Conservation (phyloP, 75 land plant genomes). For the Larix kaempferi region DNA sequence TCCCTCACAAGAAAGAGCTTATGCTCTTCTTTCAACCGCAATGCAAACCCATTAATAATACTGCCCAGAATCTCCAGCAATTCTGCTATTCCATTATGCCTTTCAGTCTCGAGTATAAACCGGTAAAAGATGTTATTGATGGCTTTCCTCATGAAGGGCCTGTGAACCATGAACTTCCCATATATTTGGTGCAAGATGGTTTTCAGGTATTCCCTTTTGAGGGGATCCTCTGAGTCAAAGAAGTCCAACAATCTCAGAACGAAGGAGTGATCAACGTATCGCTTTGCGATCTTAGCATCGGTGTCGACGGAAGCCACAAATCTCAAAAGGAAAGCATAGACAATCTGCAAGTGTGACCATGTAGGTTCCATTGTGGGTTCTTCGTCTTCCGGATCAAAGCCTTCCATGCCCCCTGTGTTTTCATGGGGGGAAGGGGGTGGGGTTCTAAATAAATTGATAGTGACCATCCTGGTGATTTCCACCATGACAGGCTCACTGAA, state of each 20-base stretch:
- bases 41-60: slow-evolving; percentile 62
- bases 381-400: slow-evolving; percentile 52
- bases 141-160: slow-evolving; percentile 57
- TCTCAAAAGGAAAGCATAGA: slow-evolving; percentile 53
- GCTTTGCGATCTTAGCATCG: slow-evolving; percentile 67
- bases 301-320: slow-evolving; percentile 42
- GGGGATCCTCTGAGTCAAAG: slow-evolving; percentile 64
- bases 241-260: slow-evolving; percentile 40
- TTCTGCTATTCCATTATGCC: slow-evolving; percentile 65
- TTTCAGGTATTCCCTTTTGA: slow-evolving; percentile 63
- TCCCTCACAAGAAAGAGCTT: slow-evolving; percentile 57
- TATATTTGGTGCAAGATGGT: slow-evolving; percentile 61
- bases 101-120: slow-evolving; percentile 59
- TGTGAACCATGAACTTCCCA: slow-evolving; percentile 73
- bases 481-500: slow-evolving; percentile 42
- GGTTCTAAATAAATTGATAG: slow-evolving; percentile 41
- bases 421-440: slow-evolving; percentile 40
- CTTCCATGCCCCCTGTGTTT: slow-evolving; percentile 13
- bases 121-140: slow-evolving; percentile 57
- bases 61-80: slow-evolving; percentile 63
- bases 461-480: slow-evolving; percentile 46
- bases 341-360: slow-evolving; percentile 59
- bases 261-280: slow-evolving; percentile 50
- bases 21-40: slow-evolving; percentile 68
- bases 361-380: slow-evolving; percentile 64